A percentile compares a stretch with the other conserved stretches of the same genome.
Evolutionary conservation across 2,329 filamentous ascomycete species (phyloP).

Genomic region (Verticillium alfalfae): DNA sequence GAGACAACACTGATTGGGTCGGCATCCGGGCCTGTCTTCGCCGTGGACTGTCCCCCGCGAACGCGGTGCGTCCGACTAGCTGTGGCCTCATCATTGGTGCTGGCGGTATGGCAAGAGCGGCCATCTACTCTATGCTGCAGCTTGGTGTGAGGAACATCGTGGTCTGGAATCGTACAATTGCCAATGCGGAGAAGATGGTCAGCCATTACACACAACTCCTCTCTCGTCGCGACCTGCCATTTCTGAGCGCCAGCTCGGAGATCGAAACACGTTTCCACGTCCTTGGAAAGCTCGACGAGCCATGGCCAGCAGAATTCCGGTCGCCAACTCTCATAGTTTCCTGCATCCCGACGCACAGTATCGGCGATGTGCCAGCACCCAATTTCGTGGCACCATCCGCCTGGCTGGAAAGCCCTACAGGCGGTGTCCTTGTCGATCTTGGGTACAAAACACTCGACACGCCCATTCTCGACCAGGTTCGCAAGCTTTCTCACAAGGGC

Average conservation of each 20-base stretch:
- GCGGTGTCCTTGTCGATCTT: slow-evolving; percentile 70
- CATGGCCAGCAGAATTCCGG: slow-evolving; percentile 59
- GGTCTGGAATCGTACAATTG: slow-evolving; percentile 64
- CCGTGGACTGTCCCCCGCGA: slow-evolving; percentile 67
- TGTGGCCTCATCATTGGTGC: slow-evolving; percentile 59
- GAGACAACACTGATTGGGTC: slow-evolving; percentile 79
- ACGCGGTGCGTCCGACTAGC: slow-evolving; percentile 51
- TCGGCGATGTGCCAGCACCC: slow-evolving; percentile 58
- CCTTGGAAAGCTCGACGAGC: slow-evolving; percentile 48
- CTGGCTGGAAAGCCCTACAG: slow-evolving; percentile 69
- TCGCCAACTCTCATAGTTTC: slow-evolving; percentile 70
- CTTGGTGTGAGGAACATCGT: slow-evolving; percentile 72
- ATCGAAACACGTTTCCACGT: slow-evolving; percentile 48
- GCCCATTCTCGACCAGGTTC: slow-evolving; percentile 64
- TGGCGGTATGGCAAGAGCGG: slow-evolving; percentile 72
- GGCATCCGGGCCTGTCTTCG: slow-evolving; percentile 70
- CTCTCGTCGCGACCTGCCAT: slow-evolving; percentile 32
- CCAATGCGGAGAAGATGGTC: slow-evolving; percentile 63
- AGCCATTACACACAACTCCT: slow-evolving; percentile 61
- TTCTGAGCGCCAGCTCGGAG: slow-evolving; percentile 28
- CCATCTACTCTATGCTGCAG: slow-evolving; percentile 73
- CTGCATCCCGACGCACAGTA: slow-evolving; percentile 67
- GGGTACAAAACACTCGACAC: slow-evolving; percentile 71
- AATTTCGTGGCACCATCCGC: slow-evolving; percentile 63
- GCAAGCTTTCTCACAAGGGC: slow-evolving; percentile 50